Conservation (phyloP, 1,284 basidiomycete genomes). For the Amylostereum areolatum region DNA sequence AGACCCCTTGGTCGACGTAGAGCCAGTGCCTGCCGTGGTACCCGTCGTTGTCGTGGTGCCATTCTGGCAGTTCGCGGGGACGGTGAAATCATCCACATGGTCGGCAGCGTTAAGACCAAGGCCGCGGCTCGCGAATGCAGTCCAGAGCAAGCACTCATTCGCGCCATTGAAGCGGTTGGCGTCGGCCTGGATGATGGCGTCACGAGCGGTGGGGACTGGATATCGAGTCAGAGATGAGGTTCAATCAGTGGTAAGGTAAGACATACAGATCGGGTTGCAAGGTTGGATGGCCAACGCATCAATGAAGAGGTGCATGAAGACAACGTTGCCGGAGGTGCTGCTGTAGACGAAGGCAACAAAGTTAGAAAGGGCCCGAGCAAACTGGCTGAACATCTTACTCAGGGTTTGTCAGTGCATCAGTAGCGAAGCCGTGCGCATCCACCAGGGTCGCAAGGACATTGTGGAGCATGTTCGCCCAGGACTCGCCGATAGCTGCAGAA, state of each 20-base stretch:
- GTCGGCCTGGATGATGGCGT: constrained; percentile 52
- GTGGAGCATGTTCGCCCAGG: constrained; percentile 52
- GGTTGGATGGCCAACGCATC: constrained; percentile 44
- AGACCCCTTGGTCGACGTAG: too few relatives aligned
- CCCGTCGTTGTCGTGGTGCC: too few relatives aligned
- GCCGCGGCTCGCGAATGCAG: constrained; percentile 44
- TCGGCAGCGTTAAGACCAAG: constrained; percentile 39
- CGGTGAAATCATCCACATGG: constrained; percentile 28
- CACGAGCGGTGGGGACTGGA: constrained; percentile 29
- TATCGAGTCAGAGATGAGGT: background rate
- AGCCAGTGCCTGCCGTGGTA: too few relatives aligned
- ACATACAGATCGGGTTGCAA: constrained; percentile 43
- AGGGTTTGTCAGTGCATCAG: constrained; percentile 26
- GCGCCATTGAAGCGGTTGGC: constrained; percentile 39
- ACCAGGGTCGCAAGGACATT: constrained; percentile 46
- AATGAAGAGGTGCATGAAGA: constrained; percentile 43
- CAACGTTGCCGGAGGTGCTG: constrained; percentile 38
- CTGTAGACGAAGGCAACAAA: constrained; percentile 3
- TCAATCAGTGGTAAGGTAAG: background rate
- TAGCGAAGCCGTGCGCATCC: constrained; percentile 32
- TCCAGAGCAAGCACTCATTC: constrained; percentile 43
- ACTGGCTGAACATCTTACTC: constrained; percentile 22
- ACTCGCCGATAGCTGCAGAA: constrained; percentile 32
- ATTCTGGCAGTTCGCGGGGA: constrained; percentile 32
- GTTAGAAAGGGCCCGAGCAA: background rate